A percentile compares a stretch with the other conserved stretches of the same genome.
phyloP scores from a whole-genome alignment of 352 stramenopile genomes.

The Globisporangium takayamanum region DNA sequence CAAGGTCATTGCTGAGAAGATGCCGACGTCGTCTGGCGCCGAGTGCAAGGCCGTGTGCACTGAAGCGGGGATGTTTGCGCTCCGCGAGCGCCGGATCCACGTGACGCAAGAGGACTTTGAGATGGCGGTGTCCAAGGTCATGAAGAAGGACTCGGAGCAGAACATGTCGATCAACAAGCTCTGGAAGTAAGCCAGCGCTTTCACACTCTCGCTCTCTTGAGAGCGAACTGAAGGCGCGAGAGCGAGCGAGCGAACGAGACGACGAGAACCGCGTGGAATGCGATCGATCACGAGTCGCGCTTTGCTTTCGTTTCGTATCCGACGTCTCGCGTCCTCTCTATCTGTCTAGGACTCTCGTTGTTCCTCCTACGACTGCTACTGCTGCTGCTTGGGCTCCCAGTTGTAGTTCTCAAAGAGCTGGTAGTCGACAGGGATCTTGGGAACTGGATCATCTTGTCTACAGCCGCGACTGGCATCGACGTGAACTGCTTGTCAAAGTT shows the following conservation, averaged over 20 bases:
- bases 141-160: conserved; percentile 99
- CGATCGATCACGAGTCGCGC: background rate
- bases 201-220: background rate
- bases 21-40: conserved; percentile 95
- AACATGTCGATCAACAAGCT: conserved; percentile 98
- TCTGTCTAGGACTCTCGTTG: background rate
- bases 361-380: background rate
- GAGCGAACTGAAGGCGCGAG: background rate
- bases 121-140: conserved; percentile 99
- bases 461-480: conserved; percentile 57
- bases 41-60: conserved; percentile 99
- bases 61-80: conserved; percentile 99
- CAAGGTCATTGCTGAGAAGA: conserved; percentile 97
- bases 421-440: conserved; percentile 74
- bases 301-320: background rate
- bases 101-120: conserved; percentile 99
- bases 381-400: conserved; percentile 46
- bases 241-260: background rate
- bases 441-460: conserved; percentile 76
- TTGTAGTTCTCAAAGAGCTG: conserved; percentile 86
- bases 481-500: conserved; percentile 89
- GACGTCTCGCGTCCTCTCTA: background rate
- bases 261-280: background rate
- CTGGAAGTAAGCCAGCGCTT: conserved; percentile 92
- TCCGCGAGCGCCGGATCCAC: conserved; percentile 98